Base-by-base conservation (phyloP, 225 moss, liverwort and hornwort species). In the Lunularia cruciata region DNA sequence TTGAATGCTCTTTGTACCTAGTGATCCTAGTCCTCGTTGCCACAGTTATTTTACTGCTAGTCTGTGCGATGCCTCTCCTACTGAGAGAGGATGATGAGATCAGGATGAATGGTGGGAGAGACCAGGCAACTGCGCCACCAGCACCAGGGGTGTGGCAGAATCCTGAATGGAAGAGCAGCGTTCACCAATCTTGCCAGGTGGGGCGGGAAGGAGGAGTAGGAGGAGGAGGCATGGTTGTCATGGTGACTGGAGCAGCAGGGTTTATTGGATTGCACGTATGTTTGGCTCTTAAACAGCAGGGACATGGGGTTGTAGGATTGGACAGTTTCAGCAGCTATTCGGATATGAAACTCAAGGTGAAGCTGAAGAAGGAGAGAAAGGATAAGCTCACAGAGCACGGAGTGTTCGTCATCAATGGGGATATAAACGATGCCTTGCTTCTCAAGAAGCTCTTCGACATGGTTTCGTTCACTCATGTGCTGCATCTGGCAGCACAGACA, bases 401-500 rank as follows among this genome's bases (percentile, higher is more conserved):
- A 22, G 69, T 81, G 18, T 81, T 77, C 43, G 76, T 81, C 48
- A 81, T 77, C 53, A 51, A 58, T 10, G 81, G 76, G 54, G 81
- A 81, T 3, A 74, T 81, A 3, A 81, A 77, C 60, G 77, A 81
- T 25, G 66, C 51, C 40, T 53, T 73, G 34, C 81, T 81, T 22
- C 70, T 81, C 43, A 58, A 70, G 69, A 77, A 70, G 63, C 69
- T 81, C 9, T 81, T 81, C 16, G 55, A 73, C 45, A 65, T 81
- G 73, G 70, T 81, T 42, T 70, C 69, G 2, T 76, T 77, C 69
- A 76, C 81, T 23, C 81, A 81, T 65, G 73, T 81, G 6, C 47
- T 81, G 65, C 81, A 81, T 56, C 76, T 81, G 28, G 81, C 81
- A 27, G 81, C 81, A 13, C 76, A 81, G 35, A 57, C 81, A 32